Base-by-base conservation (phyloP, 2,329 filamentous ascomycete genomes). In the Alternaria angustiovoidea region DNA sequence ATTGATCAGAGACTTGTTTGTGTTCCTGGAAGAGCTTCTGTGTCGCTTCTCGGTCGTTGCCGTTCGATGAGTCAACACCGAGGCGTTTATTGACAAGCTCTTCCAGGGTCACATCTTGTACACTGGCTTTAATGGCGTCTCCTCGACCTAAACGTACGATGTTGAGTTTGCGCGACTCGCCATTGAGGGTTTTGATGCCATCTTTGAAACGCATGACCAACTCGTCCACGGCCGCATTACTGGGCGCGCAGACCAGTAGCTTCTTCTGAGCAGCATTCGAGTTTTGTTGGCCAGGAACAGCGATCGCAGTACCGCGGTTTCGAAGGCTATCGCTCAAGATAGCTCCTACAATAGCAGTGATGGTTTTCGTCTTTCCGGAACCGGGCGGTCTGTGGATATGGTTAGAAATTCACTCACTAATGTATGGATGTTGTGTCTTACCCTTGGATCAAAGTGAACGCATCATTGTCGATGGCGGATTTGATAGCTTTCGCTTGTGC, bases 341-440 rank as follows among this genome's bases (percentile, higher is more conserved):
- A 38, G 93, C 92, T 36, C 95, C 95, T 24, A 98, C 94, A 84
- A 99, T 96, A 32, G 94, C 95, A 57, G 96, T 88, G 62, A 99
- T 99, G 0, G 95, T 99, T 78, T 99, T 99, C 0, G 95, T 99
- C 81, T 99, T 99, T 74, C 94, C 95, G 4, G 95, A 97, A 78
- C 95, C 95, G 1, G 95, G 95, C 51, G 95, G 95, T 56, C 92
- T 90, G 51, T 44, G 28, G 16, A 57, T 41, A 7, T 55, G 6
- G 48, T 69, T 65, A 76, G 75, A 62, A 58, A 61, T 46, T 43
- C 51, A 54, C 12, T 44, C 6, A 14, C 14, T 36, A 14, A 42
- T 7, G 26, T 41, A 56, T 24, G 34, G 42, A 12, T 30, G 16
- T 34, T 26, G 16, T 18, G 51, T 72, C 65, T 51, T 83, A 89